Percentiles rank a stretch among this genome's conserved stretches.
These are phyloP conservation scores for Exophiala calicioides DNA, from an alignment of 2,329 filamentous ascomycete genomes.

Conservation along the genomic window DNA sequence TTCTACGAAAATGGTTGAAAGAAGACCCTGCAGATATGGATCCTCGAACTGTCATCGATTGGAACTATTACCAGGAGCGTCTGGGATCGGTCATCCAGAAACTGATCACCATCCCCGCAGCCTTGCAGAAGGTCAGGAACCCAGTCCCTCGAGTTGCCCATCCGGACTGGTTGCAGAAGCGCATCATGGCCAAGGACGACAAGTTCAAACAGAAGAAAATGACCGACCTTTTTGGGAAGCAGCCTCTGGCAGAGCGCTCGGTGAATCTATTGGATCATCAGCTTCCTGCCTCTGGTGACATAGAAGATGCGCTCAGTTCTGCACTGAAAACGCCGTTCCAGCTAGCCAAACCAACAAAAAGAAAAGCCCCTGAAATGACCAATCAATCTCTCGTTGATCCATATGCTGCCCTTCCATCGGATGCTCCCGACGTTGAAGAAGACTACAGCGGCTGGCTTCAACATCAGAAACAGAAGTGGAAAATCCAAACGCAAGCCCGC, in stretches of 20 bases:
- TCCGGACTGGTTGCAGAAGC: conserved; percentile 92
- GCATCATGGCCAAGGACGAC: conserved; percentile 94
- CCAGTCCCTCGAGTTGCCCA: conserved; percentile 91
- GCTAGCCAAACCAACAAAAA: conserved; percentile 66
- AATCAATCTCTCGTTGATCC: conserved; percentile 66
- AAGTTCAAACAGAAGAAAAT: conserved; percentile 98
- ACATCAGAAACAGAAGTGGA: conserved; percentile 99
- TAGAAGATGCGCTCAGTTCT: conserved; percentile 78
- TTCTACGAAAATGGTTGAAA: conserved; percentile 91
- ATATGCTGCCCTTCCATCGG: conserved; percentile 75
- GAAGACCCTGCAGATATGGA: conserved; percentile 92
- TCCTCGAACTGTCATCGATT: conserved; percentile 85
- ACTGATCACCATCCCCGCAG: conserved; percentile 95
- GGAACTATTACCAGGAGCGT: conserved; percentile 96
- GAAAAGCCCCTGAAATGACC: conserved; percentile 64
- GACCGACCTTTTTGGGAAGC: conserved; percentile 77
- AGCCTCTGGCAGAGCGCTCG: conserved; percentile 51
- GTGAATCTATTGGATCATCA: conserved; percentile 61
- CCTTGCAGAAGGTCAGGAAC: conserved; percentile 90
- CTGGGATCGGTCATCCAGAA: conserved; percentile 98
- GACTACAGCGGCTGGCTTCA: conserved; percentile 86
- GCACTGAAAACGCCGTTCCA: conserved; percentile 65
- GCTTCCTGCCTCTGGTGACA: conserved; percentile 60
- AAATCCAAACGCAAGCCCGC: conserved; percentile 89
- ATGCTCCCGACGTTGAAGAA: conserved; percentile 80